Percentiles rank a stretch among this genome's conserved stretches.
phyloP scores from a whole-genome alignment of 495 filamentous ascomycete species.

The Margaritispora aquatica region DNA sequence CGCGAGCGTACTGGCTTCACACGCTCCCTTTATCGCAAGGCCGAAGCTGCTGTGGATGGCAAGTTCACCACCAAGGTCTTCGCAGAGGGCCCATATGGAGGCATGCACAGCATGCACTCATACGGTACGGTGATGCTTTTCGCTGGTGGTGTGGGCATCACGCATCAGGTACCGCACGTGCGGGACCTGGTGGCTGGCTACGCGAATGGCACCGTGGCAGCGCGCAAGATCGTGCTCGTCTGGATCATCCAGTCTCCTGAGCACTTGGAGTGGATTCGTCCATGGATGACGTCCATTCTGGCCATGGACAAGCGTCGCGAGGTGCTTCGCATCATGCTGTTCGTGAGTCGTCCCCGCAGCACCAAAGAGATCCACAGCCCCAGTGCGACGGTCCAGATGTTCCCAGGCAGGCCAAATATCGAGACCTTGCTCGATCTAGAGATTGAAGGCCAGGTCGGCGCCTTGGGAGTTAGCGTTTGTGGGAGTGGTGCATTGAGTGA shows the following conservation, averaged over 20 bases:
- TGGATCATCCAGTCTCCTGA: constrained; percentile 90
- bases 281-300: constrained; percentile 94
- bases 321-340: constrained; percentile 77
- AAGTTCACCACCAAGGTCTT: constrained; percentile 55
- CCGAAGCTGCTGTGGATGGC: constrained; percentile 50
- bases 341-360: constrained; percentile 77
- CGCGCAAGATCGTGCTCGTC: constrained; percentile 71
- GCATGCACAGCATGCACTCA: constrained; percentile 56
- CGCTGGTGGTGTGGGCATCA: constrained; percentile 83
- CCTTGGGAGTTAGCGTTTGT: constrained; percentile 82
- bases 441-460: constrained; percentile 69
- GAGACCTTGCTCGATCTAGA: constrained; percentile 70
- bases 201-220: constrained; percentile 63
- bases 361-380: constrained; percentile 76
- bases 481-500: constrained; percentile 87
- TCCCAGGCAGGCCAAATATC: constrained; percentile 58
- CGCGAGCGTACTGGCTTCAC: constrained; percentile 79
- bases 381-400: constrained; percentile 84
- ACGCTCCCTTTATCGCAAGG: constrained; percentile 63
- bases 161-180: constrained; percentile 75
- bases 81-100: constrained; percentile 81
- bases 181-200: constrained; percentile 68
- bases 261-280: constrained; percentile 84
- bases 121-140: constrained; percentile 86
- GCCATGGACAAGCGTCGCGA: constrained; percentile 77